Percentiles rank a stretch among this genome's conserved stretches.
Evolutionary conservation across 257 asterid genomes (phyloP).

Genomic region (Anisodus tanguticus): DNA sequence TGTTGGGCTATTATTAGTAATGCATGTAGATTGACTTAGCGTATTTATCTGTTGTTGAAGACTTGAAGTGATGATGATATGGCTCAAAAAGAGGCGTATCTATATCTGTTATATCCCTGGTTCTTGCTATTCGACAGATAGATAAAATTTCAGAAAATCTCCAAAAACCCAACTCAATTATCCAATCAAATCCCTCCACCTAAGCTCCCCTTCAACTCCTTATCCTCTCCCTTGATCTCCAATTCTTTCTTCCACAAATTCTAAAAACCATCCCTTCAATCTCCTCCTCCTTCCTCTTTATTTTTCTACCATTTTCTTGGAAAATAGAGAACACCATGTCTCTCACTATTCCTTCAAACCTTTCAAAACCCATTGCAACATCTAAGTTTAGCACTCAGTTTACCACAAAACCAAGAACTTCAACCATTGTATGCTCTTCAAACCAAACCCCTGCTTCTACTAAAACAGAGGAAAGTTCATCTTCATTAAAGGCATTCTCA

Average conservation of each 20-base stretch:
- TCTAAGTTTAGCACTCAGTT: constrained; percentile 54
- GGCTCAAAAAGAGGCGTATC: background rate
- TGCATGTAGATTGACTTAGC: too few relatives aligned
- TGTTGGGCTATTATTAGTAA: too few relatives aligned
- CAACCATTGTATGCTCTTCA: constrained; percentile 65
- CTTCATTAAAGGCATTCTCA: constrained; percentile 72
- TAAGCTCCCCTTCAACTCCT: constrained; percentile 36
- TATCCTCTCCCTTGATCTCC: constrained; percentile 29
- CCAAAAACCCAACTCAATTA: background rate
- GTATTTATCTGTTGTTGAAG: too few relatives aligned
- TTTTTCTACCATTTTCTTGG: background rate
- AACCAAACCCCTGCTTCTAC: background rate
- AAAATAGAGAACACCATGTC: constrained; percentile 49
- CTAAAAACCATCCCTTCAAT: constrained; percentile 39
- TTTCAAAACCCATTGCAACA: constrained; percentile 66
- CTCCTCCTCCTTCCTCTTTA: background rate
- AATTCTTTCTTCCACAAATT: constrained; percentile 34
- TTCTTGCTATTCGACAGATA: background rate
- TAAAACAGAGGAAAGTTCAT: constrained; percentile 7
- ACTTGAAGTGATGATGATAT: too few relatives aligned
- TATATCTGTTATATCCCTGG: constrained; percentile 17
- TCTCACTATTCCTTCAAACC: constrained; percentile 83
- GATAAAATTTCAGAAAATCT: constrained; percentile 9
- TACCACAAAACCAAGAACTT: constrained; percentile 45
- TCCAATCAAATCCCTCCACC: constrained; percentile 42